Conservation (phyloP, 176 grass and related monocot genomes). For the Carex parvula region DNA sequence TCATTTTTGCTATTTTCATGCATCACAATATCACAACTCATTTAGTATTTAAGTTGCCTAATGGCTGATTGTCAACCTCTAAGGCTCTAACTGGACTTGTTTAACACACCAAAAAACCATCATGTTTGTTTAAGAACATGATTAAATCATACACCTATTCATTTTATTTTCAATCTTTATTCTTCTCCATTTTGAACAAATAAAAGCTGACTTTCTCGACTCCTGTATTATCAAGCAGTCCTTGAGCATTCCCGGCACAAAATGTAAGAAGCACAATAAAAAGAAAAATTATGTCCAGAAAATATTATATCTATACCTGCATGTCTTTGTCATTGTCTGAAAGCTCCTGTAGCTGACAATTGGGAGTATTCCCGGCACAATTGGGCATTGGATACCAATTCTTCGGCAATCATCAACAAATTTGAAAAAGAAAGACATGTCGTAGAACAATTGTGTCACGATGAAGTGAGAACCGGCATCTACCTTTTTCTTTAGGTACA, state of each 20-base stretch:
- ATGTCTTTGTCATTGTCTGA: conserved; percentile 32
- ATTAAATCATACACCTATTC: background rate
- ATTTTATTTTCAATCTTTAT: background rate
- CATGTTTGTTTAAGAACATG: background rate
- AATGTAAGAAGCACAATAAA: background rate
- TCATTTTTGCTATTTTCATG: background rate
- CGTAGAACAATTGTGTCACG: conserved; percentile 33
- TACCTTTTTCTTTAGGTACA: conserved; percentile 34
- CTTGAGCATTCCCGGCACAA: background rate
- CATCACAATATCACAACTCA: background rate
- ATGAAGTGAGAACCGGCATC: conserved; percentile 35
- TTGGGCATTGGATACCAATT: conserved; percentile 30
- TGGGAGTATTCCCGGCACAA: conserved; percentile 30
- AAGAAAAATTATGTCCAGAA: background rate
- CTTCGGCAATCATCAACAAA: conserved; percentile 31
- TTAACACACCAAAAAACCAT: background rate
- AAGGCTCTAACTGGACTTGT: background rate
- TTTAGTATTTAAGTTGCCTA: background rate
- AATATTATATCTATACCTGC: conserved; percentile 16
- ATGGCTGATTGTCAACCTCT: no score
- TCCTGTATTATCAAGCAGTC: background rate
- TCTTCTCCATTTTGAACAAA: background rate
- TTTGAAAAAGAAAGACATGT: conserved; percentile 22
- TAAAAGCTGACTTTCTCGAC: background rate
- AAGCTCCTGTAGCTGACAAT: conserved; percentile 35